Percentiles rank a stretch among this genome's conserved stretches.
These are phyloP conservation scores for Rhizomucor miehei DNA, from an alignment of 371 early-diverging fungal genomes.

Conservation along the genomic window DNA sequence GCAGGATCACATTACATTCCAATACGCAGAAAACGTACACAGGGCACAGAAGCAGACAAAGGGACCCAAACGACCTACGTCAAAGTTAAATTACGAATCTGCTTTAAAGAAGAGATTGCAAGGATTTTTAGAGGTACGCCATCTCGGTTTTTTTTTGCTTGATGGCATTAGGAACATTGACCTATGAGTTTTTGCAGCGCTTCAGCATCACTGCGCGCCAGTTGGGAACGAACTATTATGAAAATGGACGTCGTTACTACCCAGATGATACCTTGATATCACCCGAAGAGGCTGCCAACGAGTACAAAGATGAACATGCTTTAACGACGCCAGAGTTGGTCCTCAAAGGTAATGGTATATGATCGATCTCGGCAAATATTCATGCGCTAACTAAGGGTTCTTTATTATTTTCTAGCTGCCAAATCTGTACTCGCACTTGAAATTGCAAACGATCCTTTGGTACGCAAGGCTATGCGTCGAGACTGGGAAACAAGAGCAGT, in stretches of 20 bases:
- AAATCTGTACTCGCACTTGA: slow-evolving; percentile 72
- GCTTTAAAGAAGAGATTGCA: slow-evolving; percentile 47
- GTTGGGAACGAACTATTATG: slow-evolving; percentile 66
- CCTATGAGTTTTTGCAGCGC: not conserved
- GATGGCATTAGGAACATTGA: not conserved
- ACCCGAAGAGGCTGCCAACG: slow-evolving; percentile 64
- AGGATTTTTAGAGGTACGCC: slow-evolving; percentile 56
- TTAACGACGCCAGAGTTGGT: slow-evolving; percentile 32
- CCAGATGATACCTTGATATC: slow-evolving; percentile 50
- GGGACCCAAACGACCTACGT: slow-evolving; percentile 43
- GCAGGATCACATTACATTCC: slow-evolving; percentile 70
- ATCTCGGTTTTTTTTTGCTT: not conserved
- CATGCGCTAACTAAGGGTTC: not conserved
- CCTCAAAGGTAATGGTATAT: slow-evolving; percentile 4
- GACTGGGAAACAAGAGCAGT: slow-evolving; percentile 69
- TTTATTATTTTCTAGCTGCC: slow-evolving; percentile 53
- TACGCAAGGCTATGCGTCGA: slow-evolving; percentile 78
- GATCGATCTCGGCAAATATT: not conserved
- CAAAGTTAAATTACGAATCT: slow-evolving; percentile 32
- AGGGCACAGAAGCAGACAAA: slow-evolving; percentile 41
- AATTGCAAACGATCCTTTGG: slow-evolving; percentile 79
- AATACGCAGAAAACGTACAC: slow-evolving; percentile 62
- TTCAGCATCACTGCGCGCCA: slow-evolving; percentile 63
- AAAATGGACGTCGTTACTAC: slow-evolving; percentile 51
- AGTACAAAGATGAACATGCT: slow-evolving; percentile 50